Conservation (phyloP, 2,329 filamentous ascomycete genomes). For the Fusarium metavorans region DNA sequence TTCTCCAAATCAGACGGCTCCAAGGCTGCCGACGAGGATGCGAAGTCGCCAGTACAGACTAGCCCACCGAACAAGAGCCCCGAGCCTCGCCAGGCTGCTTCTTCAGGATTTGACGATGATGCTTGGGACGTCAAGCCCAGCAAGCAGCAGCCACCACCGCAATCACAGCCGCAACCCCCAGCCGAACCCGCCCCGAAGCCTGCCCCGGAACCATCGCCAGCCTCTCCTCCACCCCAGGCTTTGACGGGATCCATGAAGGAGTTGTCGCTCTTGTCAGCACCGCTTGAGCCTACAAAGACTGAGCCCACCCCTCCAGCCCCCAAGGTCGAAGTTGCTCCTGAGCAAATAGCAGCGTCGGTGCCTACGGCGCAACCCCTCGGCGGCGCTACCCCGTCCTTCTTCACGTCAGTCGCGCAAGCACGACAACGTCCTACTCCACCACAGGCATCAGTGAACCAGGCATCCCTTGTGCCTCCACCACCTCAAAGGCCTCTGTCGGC, state of each 20-base stretch:
- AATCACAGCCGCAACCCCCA: slow-evolving; percentile 31
- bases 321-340: slow-evolving; percentile 12
- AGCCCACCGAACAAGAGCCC: slow-evolving; percentile 48
- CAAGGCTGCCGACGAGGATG: slow-evolving; percentile 35
- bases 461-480: slow-evolving; percentile 78
- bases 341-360: slow-evolving; percentile 48
- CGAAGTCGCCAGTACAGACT: slow-evolving; percentile 36
- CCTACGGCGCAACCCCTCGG: slow-evolving; percentile 59
- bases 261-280: slow-evolving; percentile 64
- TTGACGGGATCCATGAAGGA: slow-evolving; percentile 77
- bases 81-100: slow-evolving; percentile 38
- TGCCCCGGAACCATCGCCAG: slow-evolving; percentile 27
- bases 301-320: slow-evolving; percentile 48
- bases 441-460: slow-evolving; percentile 62
- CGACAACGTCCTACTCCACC: slow-evolving; percentile 54
- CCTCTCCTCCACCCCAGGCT: slow-evolving; percentile 55
- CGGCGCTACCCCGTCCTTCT: slow-evolving; percentile 71
- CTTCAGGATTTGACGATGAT: slow-evolving; percentile 89
- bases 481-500: slow-evolving; percentile 87
- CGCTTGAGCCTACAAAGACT: slow-evolving; percentile 63
- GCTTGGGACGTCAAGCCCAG: slow-evolving; percentile 96
- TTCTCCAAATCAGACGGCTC: slow-evolving; percentile 72
- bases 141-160: slow-evolving; percentile 59
- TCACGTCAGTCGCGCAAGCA: slow-evolving; percentile 59
- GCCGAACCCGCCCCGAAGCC: slow-evolving; percentile 41